Evolutionary conservation across 73 alveolate genomes (phyloP), one percentile per base, ranked within the genome.

Genomic region (Symbiodinium natans): DNA sequence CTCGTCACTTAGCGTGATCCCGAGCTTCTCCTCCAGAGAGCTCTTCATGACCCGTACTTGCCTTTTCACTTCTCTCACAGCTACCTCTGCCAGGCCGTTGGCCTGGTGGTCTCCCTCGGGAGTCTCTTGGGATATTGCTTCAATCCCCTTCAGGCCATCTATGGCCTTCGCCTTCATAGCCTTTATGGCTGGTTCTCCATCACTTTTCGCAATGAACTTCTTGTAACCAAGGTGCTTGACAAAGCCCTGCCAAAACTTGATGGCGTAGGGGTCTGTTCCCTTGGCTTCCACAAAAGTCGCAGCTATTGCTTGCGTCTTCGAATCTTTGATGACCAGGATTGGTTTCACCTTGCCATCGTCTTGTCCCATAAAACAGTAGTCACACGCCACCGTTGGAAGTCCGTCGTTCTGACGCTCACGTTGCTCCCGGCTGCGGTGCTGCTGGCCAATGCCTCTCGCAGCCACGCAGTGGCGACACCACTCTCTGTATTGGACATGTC

Each of bases 401-500:
- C 59, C 88, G 11, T 34, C 88, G 36, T 36, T 36, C 11, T 15
- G n/a, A 3, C 43, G 74, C 42, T 41, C 77, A 31, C 42, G 46
- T 83, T 83, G 77, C 2, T n/a, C 56, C 77, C 77, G 34, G 11
- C 83, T 56, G 41, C 84, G 52, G 41, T 36, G 84, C 39, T 48
- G 84, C 41, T 52, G 84, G 33, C 94, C 84, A 9, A 56, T 31
- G 5, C 68, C 84, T 34, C 94, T 7, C n/a, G 77, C 38, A 3
- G 94, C 94, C 38, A 86, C 27, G 31, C 94, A 86, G 41, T 86
- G 94, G 29, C 84, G 38, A 63, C 94, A 86, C 84, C 93, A 86
- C 2, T n/a, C 54, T 63, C 94, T n/a, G 23, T 86, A 52, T 71
- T 86, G 94, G 41, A 86, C 90, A 43, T 54, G 84, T 2, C 83